Percentiles rank a stretch among this genome's conserved stretches.
Evolutionary conservation across 169 alveolate species (phyloP).

Genomic region (Cryptosporidium sp.): DNA sequence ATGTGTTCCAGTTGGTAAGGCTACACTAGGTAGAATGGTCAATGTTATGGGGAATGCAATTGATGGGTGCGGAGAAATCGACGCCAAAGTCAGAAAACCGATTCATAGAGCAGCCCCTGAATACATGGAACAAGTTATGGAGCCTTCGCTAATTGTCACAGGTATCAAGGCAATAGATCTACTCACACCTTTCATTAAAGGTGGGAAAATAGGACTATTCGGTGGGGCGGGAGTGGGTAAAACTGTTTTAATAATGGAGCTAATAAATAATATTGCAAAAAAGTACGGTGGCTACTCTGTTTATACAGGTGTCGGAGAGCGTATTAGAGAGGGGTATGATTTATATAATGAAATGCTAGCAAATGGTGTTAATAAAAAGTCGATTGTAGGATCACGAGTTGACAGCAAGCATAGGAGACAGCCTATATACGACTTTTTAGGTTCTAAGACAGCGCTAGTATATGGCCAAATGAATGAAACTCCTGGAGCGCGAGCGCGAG

Average conservation of each 20-base stretch:
- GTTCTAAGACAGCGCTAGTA: constrained; percentile 97
- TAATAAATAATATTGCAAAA: constrained; percentile 96
- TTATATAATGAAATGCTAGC: constrained; percentile 97
- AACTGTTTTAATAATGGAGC: constrained; percentile 97
- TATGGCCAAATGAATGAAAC: constrained; percentile 99
- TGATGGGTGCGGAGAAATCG: constrained; percentile 96
- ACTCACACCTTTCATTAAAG: constrained; percentile 97
- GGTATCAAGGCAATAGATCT: constrained; percentile 96
- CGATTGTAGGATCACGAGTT: neutral
- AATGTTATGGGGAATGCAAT: constrained; percentile 98
- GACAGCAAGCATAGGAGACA: constrained; percentile 4
- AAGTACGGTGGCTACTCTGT: constrained; percentile 99
- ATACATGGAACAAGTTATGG: constrained; percentile 93
- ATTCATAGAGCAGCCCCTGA: constrained; percentile 97
- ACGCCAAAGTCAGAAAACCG: constrained; percentile 86
- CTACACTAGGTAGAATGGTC: constrained; percentile 95
- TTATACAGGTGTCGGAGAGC: constrained; percentile 98
- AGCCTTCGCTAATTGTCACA: constrained; percentile 92
- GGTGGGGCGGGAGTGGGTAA: constrained; percentile 99
- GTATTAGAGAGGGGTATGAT: constrained; percentile 99
- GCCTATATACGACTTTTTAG: constrained; percentile 83
- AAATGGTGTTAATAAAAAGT: constrained; percentile 86
- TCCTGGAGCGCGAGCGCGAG: constrained; percentile 99
- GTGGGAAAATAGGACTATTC: constrained; percentile 98
- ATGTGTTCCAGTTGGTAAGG: constrained; percentile 91